Percentiles rank a stretch among this genome's conserved stretches.
phyloP scores from a whole-genome alignment of 768 basidiomycete genomes.

The Kwoniella dejecticola region DNA sequence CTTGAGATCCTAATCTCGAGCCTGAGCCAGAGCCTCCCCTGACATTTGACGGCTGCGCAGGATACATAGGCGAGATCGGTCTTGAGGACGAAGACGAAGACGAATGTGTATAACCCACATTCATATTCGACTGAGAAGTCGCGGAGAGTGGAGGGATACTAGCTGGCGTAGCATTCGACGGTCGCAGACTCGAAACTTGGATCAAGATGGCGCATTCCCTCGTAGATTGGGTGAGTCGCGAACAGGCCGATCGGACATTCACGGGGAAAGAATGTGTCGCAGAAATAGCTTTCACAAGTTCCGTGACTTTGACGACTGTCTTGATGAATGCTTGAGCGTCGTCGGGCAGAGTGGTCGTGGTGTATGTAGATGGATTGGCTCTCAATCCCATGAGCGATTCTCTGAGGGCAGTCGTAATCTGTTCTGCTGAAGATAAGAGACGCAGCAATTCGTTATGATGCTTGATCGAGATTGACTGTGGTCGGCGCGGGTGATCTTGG shows the following conservation, averaged over 20 bases:
- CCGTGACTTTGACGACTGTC: slow-evolving; percentile 77
- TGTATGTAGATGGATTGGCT: slow-evolving; percentile 62
- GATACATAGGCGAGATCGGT: slow-evolving; percentile 17
- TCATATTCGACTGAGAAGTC: neutral
- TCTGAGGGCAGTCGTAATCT: slow-evolving; percentile 66
- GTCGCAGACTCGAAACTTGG: slow-evolving; percentile 79
- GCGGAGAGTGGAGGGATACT: slow-evolving; percentile 14
- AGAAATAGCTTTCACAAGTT: slow-evolving; percentile 66
- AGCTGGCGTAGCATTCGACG: slow-evolving; percentile 45
- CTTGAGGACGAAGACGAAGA: neutral
- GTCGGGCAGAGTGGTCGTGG: slow-evolving; percentile 69
- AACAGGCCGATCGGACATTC: slow-evolving; percentile 69
- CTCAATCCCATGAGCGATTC: slow-evolving; percentile 65
- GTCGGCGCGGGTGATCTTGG: slow-evolving; percentile 4
- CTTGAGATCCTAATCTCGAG: slow-evolving; percentile 11
- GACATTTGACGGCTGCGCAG: neutral
- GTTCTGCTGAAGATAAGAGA: slow-evolving; percentile 64
- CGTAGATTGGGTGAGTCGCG: slow-evolving; percentile 75
- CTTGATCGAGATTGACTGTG: slow-evolving; percentile 37
- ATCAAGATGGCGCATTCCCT: slow-evolving; percentile 84
- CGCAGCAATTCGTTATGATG: slow-evolving; percentile 40
- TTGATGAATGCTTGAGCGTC: slow-evolving; percentile 80
- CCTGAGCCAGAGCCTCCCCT: neutral
- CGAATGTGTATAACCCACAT: neutral
- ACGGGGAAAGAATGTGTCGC: slow-evolving; percentile 64